phyloP scores from a whole-genome alignment of 176 grass and related monocot genomes.

The Eragrostis nindensis region DNA sequence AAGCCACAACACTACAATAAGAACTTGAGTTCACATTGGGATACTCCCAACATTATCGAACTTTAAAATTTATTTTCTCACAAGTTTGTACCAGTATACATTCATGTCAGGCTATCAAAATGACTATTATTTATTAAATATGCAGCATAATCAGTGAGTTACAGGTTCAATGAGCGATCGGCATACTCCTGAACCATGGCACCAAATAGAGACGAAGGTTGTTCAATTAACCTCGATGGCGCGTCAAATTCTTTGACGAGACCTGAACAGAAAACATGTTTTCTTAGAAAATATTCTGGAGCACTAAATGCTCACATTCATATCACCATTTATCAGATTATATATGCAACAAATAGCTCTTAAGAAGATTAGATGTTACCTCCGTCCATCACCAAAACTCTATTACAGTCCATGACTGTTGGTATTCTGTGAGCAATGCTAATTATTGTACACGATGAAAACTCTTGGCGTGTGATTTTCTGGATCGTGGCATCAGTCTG shows the following conservation, averaged over 20 bases:
- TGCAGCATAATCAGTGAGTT: background rate
- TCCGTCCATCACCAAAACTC: constrained; percentile 87
- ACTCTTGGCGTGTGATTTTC: constrained; percentile 83
- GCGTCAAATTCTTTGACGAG: constrained; percentile 81
- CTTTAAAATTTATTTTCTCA: background rate
- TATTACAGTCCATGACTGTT: constrained; percentile 92
- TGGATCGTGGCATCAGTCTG: constrained; percentile 90
- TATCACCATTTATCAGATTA: background rate
- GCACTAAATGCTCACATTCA: background rate
- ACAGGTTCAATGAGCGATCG: constrained; percentile 63
- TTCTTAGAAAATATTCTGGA: constrained; percentile 28
- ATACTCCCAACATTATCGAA: background rate
- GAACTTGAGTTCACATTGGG: background rate
- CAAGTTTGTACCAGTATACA: background rate
- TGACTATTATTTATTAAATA: background rate
- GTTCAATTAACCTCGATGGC: constrained; percentile 73
- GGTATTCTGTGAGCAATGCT: constrained; percentile 97
- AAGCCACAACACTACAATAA: background rate
- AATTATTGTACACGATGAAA: constrained; percentile 84
- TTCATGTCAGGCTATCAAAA: constrained; percentile 14
- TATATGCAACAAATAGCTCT: constrained; percentile 1
- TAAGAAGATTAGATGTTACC: constrained; percentile 37
- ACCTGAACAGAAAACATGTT: constrained; percentile 45
- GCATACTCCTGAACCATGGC: constrained; percentile 88
- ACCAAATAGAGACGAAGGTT: constrained; percentile 56